Conservation (phyloP, 2,329 filamentous ascomycete genomes). For the Scortechinia acanthostroma region DNA sequence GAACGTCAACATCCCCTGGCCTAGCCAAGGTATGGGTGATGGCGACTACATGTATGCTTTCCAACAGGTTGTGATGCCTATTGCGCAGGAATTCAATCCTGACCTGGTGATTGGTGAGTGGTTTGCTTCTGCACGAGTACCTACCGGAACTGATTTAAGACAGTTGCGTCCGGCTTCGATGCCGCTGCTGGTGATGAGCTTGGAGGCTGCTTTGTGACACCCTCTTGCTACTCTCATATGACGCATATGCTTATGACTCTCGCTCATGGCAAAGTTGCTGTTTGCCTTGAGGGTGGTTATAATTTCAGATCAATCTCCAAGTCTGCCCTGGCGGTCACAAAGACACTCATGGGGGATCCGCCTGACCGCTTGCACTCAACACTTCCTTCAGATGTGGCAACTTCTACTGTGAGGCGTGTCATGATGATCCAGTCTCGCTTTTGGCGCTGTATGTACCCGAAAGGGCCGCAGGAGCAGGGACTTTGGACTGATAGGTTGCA, state of each 20-base stretch:
- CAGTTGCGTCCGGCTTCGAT: conserved; percentile 66
- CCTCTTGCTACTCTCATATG: conserved; percentile 69
- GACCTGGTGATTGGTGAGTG: conserved; percentile 52
- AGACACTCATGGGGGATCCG: conserved; percentile 90
- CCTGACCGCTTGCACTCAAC: conserved; percentile 56
- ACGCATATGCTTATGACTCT: conserved; percentile 72
- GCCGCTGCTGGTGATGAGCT: conserved; percentile 67
- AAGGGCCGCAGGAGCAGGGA: not conserved
- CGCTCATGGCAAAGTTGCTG: conserved; percentile 69
- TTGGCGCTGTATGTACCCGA: conserved; percentile 70
- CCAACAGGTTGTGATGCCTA: conserved; percentile 67
- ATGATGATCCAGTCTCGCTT: conserved; percentile 59
- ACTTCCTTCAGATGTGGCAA: conserved; percentile 48
- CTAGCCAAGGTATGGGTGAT: conserved; percentile 48
- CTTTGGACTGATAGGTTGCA: conserved; percentile 1
- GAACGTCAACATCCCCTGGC: conserved; percentile 65
- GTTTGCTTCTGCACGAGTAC: not conserved
- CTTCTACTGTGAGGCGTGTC: conserved; percentile 46
- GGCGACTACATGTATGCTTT: conserved; percentile 71
- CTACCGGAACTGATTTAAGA: not conserved
- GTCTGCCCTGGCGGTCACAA: conserved; percentile 83
- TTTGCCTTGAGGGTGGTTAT: conserved; percentile 92
- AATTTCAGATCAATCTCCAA: conserved; percentile 88
- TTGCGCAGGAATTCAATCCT: conserved; percentile 66
- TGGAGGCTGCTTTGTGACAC: conserved; percentile 64